A percentile compares a stretch with the other conserved stretches of the same genome.
Conservation (phyloP, 1,284 basidiomycete genomes). For the Rhodotorula sp. region DNA sequence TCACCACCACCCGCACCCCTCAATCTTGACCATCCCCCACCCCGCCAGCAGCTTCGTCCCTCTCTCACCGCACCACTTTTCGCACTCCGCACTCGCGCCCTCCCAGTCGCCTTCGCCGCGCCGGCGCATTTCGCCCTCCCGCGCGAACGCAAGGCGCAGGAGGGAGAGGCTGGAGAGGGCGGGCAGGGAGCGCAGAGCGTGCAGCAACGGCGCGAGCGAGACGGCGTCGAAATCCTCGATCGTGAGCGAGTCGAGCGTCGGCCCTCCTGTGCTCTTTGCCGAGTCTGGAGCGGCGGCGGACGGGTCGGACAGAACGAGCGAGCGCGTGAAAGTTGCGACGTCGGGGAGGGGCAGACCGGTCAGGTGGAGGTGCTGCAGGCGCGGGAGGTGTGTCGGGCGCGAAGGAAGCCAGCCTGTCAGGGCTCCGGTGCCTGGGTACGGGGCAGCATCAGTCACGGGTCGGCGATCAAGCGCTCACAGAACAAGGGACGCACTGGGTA, state of each 20-base stretch:
- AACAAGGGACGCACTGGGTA: background rate
- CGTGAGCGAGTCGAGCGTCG: slow-evolving; percentile 12
- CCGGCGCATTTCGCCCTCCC: background rate
- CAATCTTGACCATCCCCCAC: slow-evolving; percentile 20
- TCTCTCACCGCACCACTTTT: slow-evolving; percentile 16
- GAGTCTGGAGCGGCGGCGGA: too few species aligned
- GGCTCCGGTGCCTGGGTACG: slow-evolving; percentile 47
- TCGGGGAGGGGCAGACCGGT: slow-evolving; percentile 17
- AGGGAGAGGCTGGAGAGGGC: background rate
- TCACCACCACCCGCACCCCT: slow-evolving; percentile 12
- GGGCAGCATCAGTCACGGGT: background rate
- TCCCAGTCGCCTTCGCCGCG: background rate
- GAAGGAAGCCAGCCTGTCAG: slow-evolving; percentile 12
- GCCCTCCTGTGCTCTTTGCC: too few species aligned
- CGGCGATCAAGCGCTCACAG: slow-evolving; percentile 39
- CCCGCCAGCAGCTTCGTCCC: slow-evolving; percentile 10
- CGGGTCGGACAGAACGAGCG: background rate
- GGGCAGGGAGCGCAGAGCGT: background rate
- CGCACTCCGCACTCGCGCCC: background rate
- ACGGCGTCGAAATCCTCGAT: slow-evolving; percentile 30
- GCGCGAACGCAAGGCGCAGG: slow-evolving; percentile 10
- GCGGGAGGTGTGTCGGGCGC: background rate
- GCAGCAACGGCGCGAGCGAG: background rate
- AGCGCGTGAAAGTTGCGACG: background rate
- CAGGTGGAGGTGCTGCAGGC: slow-evolving; percentile 16